Base-by-base conservation (phyloP, 139 green algal genomes). In the Limnomonas spitsbergensis region DNA sequence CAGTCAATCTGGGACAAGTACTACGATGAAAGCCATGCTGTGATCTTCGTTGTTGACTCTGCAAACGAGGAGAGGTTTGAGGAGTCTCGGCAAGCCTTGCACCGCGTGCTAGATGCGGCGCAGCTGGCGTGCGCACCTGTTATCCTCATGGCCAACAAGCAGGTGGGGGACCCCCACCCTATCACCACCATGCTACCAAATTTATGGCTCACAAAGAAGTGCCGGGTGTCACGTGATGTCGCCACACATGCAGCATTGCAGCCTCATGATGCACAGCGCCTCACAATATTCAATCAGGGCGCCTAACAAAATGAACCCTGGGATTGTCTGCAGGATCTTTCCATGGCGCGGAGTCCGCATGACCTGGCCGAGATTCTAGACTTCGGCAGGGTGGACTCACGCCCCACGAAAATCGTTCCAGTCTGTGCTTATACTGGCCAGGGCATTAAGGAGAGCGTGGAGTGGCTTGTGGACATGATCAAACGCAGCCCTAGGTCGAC, bases 1-100 rank as follows among this genome's bases (percentile, higher is more conserved):
- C 90, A 91, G 6, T 86, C 87, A 2, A 98, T 98, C 35, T 98
- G 95, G 95, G 94, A 97, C 81, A 98, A 98, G 76, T 98, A 98
- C 84, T 98, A 94, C 75, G 88, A 86, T 27, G 95, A 98, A 67
- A 39, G 89, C 14, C 94, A 98, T 75, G 94, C 90, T 4, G 81
- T 98, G 2, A 52, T 98, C 2, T 98, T 91, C 80, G 91, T 97
- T 0, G 88, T 98, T 20, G 95, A 98, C 74, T 78, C 90, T 4
- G 78, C 87, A 1, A 83, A 85, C 53, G 4, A 54, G 32, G 78
- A 35, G 6, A 54, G 92, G 36, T 83, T 95, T 14, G 88, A 88
- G 0, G 90, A 94, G 79, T 87, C 84, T 53, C 93, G 90, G 66
- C 78, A 40, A 1, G 85, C 85, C 0, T 67, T 97, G 14, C 87